Base-by-base conservation (phyloP, 2,329 filamentous ascomycete genomes). In the Xylariaceae sp. region DNA sequence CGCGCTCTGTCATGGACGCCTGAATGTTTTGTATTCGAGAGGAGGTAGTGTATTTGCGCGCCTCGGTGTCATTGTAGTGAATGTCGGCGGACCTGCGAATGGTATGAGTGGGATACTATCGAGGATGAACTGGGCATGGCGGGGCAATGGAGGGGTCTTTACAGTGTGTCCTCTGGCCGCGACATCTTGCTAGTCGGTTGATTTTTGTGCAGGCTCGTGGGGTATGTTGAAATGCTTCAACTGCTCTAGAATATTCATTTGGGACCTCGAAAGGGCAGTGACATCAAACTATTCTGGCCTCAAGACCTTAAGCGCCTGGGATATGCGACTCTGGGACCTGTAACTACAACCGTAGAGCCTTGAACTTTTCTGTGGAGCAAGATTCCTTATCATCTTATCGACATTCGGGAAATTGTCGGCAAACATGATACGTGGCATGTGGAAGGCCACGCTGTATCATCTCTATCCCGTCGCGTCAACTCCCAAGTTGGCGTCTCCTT, bases 11-110 rank as follows among this genome's bases (percentile, higher is more conserved):
- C 94, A 99, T 99, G 58, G 86, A 84, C 0, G 92, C 89, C 74
- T 99, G 94, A 65, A 99, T 96, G 65, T 90, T 92, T 68, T 94
- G 91, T 70, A 99, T 97, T 60, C 94, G 91, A 4, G 92, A 96
- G 60, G 87, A 93, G 4, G 93, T 97, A 7, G 94, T 97, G 79
- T 99, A 99, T 80, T 97, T 97, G 71, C 90, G 88, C 26, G 94
- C 93, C 80, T 97, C 93, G 73, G 81, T 81, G 77, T 97, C 93
- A 79, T 97, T 88, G 82, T 99, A 99, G 80, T 96, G 95, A 70
- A 97, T 88, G 76, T 99, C 94, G 61, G 94, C 93, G 44, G 92
- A 91, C 70, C 91, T 95, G 72, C 50, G 30, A 40, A 37, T 20
- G 57, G 55, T 64, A 62, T 69, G 55, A 72, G 66, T 44, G 40